Evolutionary conservation across 768 basidiomycete species (phyloP), one percentile per base, ranked within the genome.

Genomic region (Saitozyma sp.): DNA sequence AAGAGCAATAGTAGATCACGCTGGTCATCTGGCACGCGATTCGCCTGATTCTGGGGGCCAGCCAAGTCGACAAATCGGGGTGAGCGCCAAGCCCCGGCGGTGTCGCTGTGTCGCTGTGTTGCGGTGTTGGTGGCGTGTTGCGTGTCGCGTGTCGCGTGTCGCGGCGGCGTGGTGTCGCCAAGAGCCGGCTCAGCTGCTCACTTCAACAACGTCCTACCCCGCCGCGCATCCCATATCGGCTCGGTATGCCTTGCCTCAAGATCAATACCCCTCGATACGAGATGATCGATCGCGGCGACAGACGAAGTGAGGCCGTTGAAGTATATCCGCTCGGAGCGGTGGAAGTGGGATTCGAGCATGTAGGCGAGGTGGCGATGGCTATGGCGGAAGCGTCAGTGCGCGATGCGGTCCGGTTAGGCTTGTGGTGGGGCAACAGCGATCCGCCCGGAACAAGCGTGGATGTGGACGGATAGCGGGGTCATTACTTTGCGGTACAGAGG

Each of bases 361-460:
- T 81, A 82, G 8, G 78, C 65, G 8, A 83, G 40, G 61, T 84
- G 83, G 11, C 80, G 74, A 59, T 83, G 83, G 66, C 73, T 75
- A 39, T 29, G 20, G 14, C 9, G 20, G 50, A n/a, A 54, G 38
- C 43, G 13, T 29, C 29, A 29, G 29, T 5, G 29, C 29, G 29
- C 29, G 2, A 29, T 29, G 29, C 5, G 29, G 29, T 29, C 5
- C 29, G 29, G 29, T 5, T 29, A 2, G 29, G 29, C 2, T 8
- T 38, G n/a, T 50, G 3, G 4, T 29, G 29, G 29, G 29, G 29
- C 29, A 29, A 29, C 29, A 29, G 29, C 29, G 29, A 29, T 29
- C 29, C 5, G 29, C 29, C 29, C 29, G 29, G n/a, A n/a, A n/a
- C n/a, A n/a, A 46, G 16, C n/a, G 39, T 45, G 8, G 17, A 13